Conservation (phyloP, 495 filamentous ascomycete genomes). For the Saxispiralis lemnorum region DNA sequence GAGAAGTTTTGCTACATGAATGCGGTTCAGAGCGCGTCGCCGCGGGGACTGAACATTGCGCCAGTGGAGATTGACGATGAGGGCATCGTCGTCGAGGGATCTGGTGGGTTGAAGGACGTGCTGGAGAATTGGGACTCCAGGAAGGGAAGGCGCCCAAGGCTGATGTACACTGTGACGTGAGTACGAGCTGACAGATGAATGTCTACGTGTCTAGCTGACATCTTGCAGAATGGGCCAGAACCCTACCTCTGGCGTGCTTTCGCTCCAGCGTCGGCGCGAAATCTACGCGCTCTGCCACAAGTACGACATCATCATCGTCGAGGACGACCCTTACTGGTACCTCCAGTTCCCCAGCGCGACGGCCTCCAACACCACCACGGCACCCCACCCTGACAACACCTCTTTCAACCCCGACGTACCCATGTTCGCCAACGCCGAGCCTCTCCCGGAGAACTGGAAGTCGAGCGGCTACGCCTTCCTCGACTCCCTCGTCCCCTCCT, state of each 20-base stretch:
- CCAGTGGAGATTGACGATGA: slow-evolving; percentile 57
- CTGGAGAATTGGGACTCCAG: slow-evolving; percentile 62
- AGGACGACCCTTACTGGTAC: slow-evolving; percentile 96
- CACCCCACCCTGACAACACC: slow-evolving; percentile 7
- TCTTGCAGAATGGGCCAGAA: slow-evolving; percentile 65
- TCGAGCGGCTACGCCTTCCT: slow-evolving; percentile 62
- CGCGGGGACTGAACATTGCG: slow-evolving; percentile 52
- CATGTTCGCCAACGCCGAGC: slow-evolving; percentile 14
- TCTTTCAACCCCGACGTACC: slow-evolving; percentile 11
- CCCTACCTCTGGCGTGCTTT: slow-evolving; percentile 60
- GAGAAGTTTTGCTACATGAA: slow-evolving; percentile 69
- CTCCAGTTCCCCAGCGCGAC: slow-evolving; percentile 63
- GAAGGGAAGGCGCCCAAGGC: slow-evolving; percentile 55
- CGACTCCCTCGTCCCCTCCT: slow-evolving; percentile 67
- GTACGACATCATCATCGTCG: slow-evolving; percentile 81
- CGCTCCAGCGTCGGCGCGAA: slow-evolving; percentile 50
- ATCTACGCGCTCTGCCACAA: slow-evolving; percentile 65
- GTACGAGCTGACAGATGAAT: slow-evolving; percentile 18
- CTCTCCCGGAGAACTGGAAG: slow-evolving; percentile 21
- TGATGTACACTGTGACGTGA: slow-evolving; percentile 84
- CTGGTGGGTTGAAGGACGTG: slow-evolving; percentile 58
- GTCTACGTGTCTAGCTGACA: not conserved
- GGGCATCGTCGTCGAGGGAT: slow-evolving; percentile 52
- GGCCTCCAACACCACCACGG: slow-evolving; percentile 21
- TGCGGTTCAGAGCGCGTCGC: slow-evolving; percentile 45